Conservation (phyloP, 2,329 filamentous ascomycete species). For the Penicillium frequentans region DNA sequence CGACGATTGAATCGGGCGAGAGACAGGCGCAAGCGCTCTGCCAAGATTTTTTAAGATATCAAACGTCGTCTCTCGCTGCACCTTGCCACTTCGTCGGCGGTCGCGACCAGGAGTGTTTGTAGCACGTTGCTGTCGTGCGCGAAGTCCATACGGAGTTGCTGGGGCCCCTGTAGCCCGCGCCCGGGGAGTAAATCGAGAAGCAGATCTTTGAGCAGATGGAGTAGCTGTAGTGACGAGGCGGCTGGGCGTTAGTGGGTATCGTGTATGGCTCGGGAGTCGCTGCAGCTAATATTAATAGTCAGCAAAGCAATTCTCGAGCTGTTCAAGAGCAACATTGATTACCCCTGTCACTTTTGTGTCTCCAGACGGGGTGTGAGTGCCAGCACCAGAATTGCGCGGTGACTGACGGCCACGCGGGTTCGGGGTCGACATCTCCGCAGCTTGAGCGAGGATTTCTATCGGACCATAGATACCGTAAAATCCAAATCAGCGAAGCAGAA, state of each 20-base stretch:
- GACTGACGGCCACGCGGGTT: slow-evolving; percentile 30
- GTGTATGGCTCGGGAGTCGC: slow-evolving; percentile 31
- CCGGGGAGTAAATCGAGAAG: slow-evolving; percentile 36
- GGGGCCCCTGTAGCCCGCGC: slow-evolving; percentile 40
- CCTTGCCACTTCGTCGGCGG: slow-evolving; percentile 49
- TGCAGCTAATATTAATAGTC: slow-evolving; percentile 28
- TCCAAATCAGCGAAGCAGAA: neutral
- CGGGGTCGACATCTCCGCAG: slow-evolving; percentile 28
- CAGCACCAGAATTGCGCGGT: slow-evolving; percentile 22
- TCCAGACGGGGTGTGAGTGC: slow-evolving; percentile 27
- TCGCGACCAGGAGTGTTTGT: slow-evolving; percentile 52
- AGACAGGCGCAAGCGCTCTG: slow-evolving; percentile 53
- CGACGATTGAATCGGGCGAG: slow-evolving; percentile 48
- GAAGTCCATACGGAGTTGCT: slow-evolving; percentile 56
- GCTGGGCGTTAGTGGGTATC: slow-evolving; percentile 38
- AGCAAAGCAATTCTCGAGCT: neutral
- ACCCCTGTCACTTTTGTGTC: slow-evolving; percentile 31
- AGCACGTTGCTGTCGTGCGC: slow-evolving; percentile 55
- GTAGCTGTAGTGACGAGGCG: slow-evolving; percentile 29
- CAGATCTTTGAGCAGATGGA: slow-evolving; percentile 34
- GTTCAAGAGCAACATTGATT: slow-evolving; percentile 1
- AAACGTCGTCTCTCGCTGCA: slow-evolving; percentile 56
- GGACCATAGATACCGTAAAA: neutral
- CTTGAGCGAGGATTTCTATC: neutral
- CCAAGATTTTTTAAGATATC: slow-evolving; percentile 55